Percentiles rank a stretch among this genome's conserved stretches.
Conservation (phyloP, 371 early-diverging fungal genomes). For the Mortierella sp. region DNA sequence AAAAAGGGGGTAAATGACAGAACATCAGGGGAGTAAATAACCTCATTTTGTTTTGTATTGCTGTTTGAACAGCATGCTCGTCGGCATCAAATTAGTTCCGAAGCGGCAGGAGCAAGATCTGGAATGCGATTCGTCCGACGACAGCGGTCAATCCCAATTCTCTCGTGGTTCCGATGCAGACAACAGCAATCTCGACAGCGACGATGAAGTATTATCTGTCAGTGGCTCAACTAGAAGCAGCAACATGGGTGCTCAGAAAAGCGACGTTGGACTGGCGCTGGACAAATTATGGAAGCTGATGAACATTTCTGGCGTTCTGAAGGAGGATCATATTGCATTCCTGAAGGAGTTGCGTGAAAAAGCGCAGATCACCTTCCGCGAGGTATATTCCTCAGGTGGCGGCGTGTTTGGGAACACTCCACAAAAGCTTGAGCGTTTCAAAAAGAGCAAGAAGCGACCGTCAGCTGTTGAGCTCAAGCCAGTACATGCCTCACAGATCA, state of each 20-base stretch:
- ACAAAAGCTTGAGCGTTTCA: not conserved
- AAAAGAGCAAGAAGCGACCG: not conserved
- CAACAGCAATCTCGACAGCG: slow-evolving; percentile 20
- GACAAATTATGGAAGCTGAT: slow-evolving; percentile 13
- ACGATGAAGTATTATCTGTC: slow-evolving; percentile 1
- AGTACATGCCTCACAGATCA: not conserved
- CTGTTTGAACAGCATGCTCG: slow-evolving; percentile 25
- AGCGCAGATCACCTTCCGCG: slow-evolving; percentile 19
- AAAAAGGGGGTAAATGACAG: too few species aligned
- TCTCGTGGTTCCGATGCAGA: slow-evolving; percentile 43
- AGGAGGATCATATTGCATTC: slow-evolving; percentile 4
- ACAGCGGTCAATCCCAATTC: slow-evolving; percentile 19
- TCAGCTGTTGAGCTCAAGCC: slow-evolving; percentile 21
- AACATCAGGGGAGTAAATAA: not conserved
- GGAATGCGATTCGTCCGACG: not conserved
- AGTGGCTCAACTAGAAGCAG: not conserved
- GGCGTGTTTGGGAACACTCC: slow-evolving; percentile 1
- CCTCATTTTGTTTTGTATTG: not conserved
- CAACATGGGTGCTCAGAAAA: not conserved
- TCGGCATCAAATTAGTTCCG: slow-evolving; percentile 43
- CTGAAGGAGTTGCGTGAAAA: slow-evolving; percentile 21
- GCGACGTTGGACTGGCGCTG: slow-evolving; percentile 10
- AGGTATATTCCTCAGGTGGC: slow-evolving; percentile 20
- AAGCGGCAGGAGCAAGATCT: slow-evolving; percentile 8
- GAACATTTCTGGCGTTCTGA: slow-evolving; percentile 4